Evolutionary conservation across 2,329 filamentous ascomycete genomes (phyloP).

Genomic region (Geoglossum cookeanum): DNA sequence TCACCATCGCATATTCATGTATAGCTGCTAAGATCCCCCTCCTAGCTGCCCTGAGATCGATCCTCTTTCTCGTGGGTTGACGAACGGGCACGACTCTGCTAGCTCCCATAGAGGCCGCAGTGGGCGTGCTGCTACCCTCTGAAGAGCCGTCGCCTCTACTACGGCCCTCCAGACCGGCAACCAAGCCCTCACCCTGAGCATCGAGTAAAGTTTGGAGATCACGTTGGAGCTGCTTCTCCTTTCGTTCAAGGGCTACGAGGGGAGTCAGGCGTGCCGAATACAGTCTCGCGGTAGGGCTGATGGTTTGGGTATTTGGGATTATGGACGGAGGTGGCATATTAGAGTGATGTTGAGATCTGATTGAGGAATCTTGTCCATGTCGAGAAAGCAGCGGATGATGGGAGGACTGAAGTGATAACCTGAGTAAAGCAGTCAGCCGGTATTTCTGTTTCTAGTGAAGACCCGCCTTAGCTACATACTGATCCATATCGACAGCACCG

Average conservation of each 20-base stretch:
- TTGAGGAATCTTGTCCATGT: neutral
- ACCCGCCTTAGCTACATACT: neutral
- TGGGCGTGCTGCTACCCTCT: slow-evolving; percentile 30
- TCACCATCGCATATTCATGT: slow-evolving; percentile 33
- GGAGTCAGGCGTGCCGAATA: slow-evolving; percentile 11
- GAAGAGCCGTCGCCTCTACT: slow-evolving; percentile 25
- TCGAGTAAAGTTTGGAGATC: slow-evolving; percentile 40
- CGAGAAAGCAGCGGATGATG: neutral
- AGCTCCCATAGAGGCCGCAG: slow-evolving; percentile 14
- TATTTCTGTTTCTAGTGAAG: neutral
- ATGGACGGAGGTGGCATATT: neutral
- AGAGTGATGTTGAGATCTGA: neutral
- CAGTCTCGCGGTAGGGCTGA: neutral
- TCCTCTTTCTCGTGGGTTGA: slow-evolving; percentile 24
- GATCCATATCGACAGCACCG: neutral
- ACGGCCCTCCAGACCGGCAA: slow-evolving; percentile 26
- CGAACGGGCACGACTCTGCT: slow-evolving; percentile 19
- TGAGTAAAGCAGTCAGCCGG: neutral
- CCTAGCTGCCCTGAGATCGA: slow-evolving; percentile 33
- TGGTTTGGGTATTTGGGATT: neutral
- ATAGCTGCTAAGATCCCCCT: slow-evolving; percentile 38
- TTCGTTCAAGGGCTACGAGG: slow-evolving; percentile 30
- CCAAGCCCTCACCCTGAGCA: slow-evolving; percentile 38
- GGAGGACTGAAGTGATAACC: neutral
- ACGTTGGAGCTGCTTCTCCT: slow-evolving; percentile 33